Percentiles rank a stretch among this genome's conserved stretches.
Conservation (phyloP, 2,329 filamentous ascomycete genomes). For the Aspergillus proliferans region DNA sequence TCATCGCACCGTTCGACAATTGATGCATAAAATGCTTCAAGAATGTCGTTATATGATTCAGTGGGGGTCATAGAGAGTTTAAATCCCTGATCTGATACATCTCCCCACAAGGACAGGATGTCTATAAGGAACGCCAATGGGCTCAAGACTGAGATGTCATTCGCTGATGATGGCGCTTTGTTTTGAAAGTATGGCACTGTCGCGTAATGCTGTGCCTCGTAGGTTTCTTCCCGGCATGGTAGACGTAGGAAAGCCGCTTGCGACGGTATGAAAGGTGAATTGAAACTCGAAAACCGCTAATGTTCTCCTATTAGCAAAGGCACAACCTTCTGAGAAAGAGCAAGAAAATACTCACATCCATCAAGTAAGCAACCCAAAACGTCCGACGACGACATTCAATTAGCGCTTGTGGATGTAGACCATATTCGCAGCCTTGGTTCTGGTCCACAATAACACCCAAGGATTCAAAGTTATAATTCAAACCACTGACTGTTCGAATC, state of each 20-base stretch:
- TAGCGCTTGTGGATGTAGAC: conserved; percentile 52
- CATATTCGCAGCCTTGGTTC: conserved; percentile 48
- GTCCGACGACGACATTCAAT: conserved; percentile 64
- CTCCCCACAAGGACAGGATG: conserved; percentile 60
- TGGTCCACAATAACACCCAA: conserved; percentile 44
- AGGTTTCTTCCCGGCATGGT: conserved; percentile 56
- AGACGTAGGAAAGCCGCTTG: conserved; percentile 63
- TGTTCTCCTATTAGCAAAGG: conserved; percentile 6
- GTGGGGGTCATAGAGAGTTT: conserved; percentile 43
- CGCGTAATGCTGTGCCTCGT: conserved; percentile 55
- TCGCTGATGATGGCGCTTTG: conserved; percentile 27
- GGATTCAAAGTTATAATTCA: conserved; percentile 60
- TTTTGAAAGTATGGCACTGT: conserved; percentile 57
- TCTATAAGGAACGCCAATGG: conserved; percentile 58
- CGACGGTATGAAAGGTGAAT: conserved; percentile 52
- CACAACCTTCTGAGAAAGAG: neutral
- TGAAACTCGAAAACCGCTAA: conserved; percentile 56
- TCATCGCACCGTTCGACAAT: conserved; percentile 48
- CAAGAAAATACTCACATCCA: conserved; percentile 50
- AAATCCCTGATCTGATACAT: conserved; percentile 56
- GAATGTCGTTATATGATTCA: conserved; percentile 39
- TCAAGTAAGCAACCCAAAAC: conserved; percentile 65
- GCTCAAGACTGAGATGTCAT: conserved; percentile 38
- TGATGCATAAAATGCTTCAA: conserved; percentile 49
- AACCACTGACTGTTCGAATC: conserved; percentile 52